Base-by-base conservation (phyloP, 2,329 filamentous ascomycete genomes). In the Ophiocordyceps camponoti-rufipedis region DNA sequence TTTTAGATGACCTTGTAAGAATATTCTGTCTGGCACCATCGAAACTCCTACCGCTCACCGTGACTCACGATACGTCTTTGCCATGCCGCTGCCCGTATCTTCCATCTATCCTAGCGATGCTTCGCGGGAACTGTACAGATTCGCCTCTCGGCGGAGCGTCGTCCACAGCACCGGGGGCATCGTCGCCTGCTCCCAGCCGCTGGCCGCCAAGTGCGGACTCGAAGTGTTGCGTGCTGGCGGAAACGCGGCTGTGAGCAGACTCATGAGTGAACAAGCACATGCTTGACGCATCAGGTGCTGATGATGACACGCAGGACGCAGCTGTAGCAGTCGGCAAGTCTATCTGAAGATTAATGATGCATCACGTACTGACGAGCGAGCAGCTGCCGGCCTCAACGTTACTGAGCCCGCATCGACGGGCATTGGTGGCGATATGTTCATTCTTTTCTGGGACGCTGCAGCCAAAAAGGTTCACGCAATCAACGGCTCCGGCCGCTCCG, bases 371-470 rank as follows among this genome's bases (percentile, higher is more conserved):
- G 28, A 23, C 41, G 23, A 18, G 7, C 4, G 16, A 10, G 11
- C 47, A 85, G 89, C 91, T 41, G 91, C 91, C 31, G 87, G 80
- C 5, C 70, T 98, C 47, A 96, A 95, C 63, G 75, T 96, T 58
- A 94, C 89, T 0, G 91, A 98, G 59, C 91, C 91, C 8, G 79
- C 80, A 48, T 91, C 84, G 6, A 96, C 91, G 1, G 91, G 91
- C 39, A 95, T 98, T 48, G 91, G 91, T 47, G 91, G 91, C 50
- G 91, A 98, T 64, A 87, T 94, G 79, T 98, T 96, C 66, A 88
- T 88, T 61, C 75, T 96, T 33, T 95, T 78, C 70, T 96, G 89
- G 67, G 76, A 93, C 58, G 85, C 86, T 40, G 75, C 81, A 53
- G 85, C 80, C 0, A 82, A 83, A 57, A 82, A 83, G 50, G 81